Base-by-base conservation (phyloP, 2,329 filamentous ascomycete genomes). In the Alternaria alternata region DNA sequence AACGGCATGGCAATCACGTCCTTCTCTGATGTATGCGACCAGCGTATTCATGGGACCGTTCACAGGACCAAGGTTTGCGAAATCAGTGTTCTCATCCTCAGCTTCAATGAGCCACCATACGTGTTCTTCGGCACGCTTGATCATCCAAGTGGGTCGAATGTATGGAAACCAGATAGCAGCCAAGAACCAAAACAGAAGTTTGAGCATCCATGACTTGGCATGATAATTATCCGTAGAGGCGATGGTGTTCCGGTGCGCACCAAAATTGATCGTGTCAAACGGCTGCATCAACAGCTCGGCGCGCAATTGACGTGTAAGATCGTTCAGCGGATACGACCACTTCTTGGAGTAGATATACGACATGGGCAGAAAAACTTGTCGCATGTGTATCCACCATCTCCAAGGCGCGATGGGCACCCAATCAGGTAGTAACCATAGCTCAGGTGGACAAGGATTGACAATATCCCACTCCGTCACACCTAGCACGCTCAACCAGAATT, bases 341-440 rank as follows among this genome's bases (percentile, higher is more conserved):
- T 85, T 85, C 81, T 91, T 93, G 0, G 93, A 96, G 82, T 91
- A 97, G 42, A 98, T 79, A 74, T 91, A 97, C 0, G 91, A 89
- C 93, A 98, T 97, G 5, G 94, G 91, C 49, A 97, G 78, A 72
- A 94, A 97, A n/a, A 99, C 94, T 79, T 91, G 89, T n/a, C 95
- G 92, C 79, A 97, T 97, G 72, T 99, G 95, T 71, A 98, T 92
- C 94, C 94, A 97, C 94, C 94, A 97, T 67, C 93, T 85, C 93
- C 93, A 96, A 0, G 94, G 94, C 5, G 93, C 89, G 73, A 97
- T 86, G 1, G 94, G 94, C 3, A 93, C 86, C 93, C 93, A 97
- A 77, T 97, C 92, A 0, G 94, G 94, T 4, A 97, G 81, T 41
- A 97, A 84, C 95, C 95, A 99, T 44, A 98, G 78, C 81, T 99